Percentiles rank a stretch among this genome's conserved stretches.
Conservation (phyloP, 1,284 basidiomycete species). For the Leccinum variabile region DNA sequence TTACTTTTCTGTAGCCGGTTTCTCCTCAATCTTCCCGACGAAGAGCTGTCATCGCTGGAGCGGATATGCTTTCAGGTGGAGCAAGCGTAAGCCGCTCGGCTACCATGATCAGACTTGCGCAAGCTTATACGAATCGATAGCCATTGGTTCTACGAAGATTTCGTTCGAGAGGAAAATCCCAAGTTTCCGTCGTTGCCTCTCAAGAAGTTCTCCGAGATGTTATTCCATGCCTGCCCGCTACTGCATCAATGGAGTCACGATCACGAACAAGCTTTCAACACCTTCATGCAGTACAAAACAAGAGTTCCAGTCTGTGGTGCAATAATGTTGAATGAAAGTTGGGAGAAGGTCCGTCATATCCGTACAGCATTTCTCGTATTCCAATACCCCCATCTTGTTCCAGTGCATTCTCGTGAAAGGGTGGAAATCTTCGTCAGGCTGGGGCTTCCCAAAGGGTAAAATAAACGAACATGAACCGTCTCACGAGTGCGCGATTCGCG, state of each 20-base stretch:
- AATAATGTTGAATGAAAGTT: constrained; percentile 88
- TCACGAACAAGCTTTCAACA: constrained; percentile 78
- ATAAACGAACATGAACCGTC: constrained; percentile 93
- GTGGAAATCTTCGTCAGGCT: constrained; percentile 94
- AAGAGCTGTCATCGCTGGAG: constrained; percentile 89
- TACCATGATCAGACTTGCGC: constrained; percentile 9
- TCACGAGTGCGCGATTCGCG: constrained; percentile 83
- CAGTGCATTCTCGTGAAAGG: constrained; percentile 95
- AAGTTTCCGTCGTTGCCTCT: constrained; percentile 85
- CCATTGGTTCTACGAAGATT: constrained; percentile 99
- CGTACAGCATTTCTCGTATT: constrained; percentile 3
- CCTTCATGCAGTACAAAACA: constrained; percentile 95
- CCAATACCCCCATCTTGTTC: constrained; percentile 11
- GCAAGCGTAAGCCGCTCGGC: constrained; percentile 76
- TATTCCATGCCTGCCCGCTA: constrained; percentile 83
- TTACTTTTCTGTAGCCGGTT: constrained; percentile 67
- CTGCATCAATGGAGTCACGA: constrained; percentile 78
- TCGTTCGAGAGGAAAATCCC: constrained; percentile 88
- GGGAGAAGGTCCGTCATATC: constrained; percentile 76
- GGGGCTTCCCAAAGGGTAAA: constrained; percentile 99
- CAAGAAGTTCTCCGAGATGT: constrained; percentile 92
- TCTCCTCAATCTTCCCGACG: constrained; percentile 93
- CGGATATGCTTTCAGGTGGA: constrained; percentile 99
- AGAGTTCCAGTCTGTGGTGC: constrained; percentile 98
- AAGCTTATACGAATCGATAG: constrained; percentile 43